These are phyloP conservation scores for Trichoderma polysporum DNA, from an alignment of 2,329 filamentous ascomycete species.

Conservation along the genomic window DNA sequence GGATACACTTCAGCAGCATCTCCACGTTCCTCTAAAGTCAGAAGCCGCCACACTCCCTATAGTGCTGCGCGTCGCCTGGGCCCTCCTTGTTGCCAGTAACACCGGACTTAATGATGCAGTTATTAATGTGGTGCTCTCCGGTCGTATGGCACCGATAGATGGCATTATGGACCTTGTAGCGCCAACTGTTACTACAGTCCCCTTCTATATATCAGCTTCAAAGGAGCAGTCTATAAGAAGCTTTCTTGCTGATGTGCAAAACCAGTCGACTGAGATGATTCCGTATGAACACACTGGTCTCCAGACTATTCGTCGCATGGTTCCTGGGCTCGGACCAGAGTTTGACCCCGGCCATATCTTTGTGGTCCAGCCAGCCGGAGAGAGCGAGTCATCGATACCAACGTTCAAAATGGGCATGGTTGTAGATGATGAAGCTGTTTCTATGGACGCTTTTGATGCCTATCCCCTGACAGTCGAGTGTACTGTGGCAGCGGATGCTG, in stretches of 20 bases:
- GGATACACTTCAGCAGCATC: background rate
- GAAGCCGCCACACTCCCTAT: background rate
- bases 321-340: constrained; percentile 13
- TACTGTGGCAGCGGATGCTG: background rate
- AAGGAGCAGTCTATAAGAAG: background rate
- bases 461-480: background rate
- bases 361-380: constrained; percentile 28
- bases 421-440: too few species aligned
- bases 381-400: background rate
- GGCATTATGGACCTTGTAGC: constrained; percentile 25
- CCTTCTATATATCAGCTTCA: constrained; percentile 41
- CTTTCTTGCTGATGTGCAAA: constrained; percentile 20
- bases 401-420: too few species aligned
- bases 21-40: background rate
- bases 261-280: constrained; percentile 23
- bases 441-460: background rate
- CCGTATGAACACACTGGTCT: constrained; percentile 24
- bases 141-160: constrained; percentile 30
- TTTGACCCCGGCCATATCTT: constrained; percentile 31
- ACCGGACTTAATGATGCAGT: constrained; percentile 39
- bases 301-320: constrained; percentile 22
- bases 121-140: constrained; percentile 44
- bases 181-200: constrained; percentile 42
- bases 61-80: constrained; percentile 43
- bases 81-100: constrained; percentile 50